Evolutionary conservation across 441 rosid genomes (phyloP).

Genomic region (Jatropha podagrica): DNA sequence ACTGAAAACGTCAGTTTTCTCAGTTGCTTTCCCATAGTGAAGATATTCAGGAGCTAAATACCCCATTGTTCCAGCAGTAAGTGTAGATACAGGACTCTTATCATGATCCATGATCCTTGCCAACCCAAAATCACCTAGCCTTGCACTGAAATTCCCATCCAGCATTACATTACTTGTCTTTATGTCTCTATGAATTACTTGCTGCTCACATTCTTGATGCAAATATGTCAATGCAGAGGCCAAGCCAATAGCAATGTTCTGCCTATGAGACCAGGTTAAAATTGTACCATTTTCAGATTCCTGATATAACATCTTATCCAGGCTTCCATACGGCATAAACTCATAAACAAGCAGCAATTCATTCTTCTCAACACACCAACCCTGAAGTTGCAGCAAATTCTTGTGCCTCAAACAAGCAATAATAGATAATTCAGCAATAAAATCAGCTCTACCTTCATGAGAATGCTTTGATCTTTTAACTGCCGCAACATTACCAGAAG

Average conservation of each 20-base stretch:
- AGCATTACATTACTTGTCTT: slow-evolving; percentile 90
- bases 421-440: slow-evolving; percentile 74
- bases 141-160: slow-evolving; percentile 70
- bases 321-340: slow-evolving; percentile 87
- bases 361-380: slow-evolving; percentile 89
- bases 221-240: slow-evolving; percentile 83
- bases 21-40: slow-evolving; percentile 86
- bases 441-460: slow-evolving; percentile 82
- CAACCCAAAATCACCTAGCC: slow-evolving; percentile 89
- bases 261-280: slow-evolving; percentile 68
- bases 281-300: slow-evolving; percentile 41
- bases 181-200: slow-evolving; percentile 88
- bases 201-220: slow-evolving; percentile 95
- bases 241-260: slow-evolving; percentile 68
- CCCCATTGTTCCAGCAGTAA: slow-evolving; percentile 97
- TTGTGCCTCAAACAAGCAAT: slow-evolving; percentile 92
- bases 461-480: slow-evolving; percentile 83
- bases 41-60: slow-evolving; percentile 97
- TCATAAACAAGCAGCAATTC: slow-evolving; percentile 89
- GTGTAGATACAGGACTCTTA: slow-evolving; percentile 85
- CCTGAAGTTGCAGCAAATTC: slow-evolving; percentile 81
- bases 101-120: slow-evolving; percentile 93
- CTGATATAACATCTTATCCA: slow-evolving; percentile 69
- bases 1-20: slow-evolving; percentile 86
- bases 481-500: slow-evolving; percentile 62